Evolutionary conservation across 257 asterid species (phyloP), one percentile per base, ranked within the genome.

Genomic region (Penstemon barbatus): DNA sequence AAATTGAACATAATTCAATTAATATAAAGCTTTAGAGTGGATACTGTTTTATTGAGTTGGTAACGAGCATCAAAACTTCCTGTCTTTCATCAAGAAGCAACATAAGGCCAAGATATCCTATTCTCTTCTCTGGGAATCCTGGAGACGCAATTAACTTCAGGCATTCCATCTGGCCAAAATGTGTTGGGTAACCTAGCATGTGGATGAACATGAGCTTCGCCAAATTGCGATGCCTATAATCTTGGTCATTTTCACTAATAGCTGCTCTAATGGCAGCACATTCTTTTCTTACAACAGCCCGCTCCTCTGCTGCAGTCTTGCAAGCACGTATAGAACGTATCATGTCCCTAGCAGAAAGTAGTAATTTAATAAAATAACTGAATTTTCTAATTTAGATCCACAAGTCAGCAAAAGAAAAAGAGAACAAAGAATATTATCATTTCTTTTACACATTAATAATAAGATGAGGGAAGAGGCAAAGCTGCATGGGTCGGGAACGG

Each of bases 141-240:
- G 97, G 96, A 71, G 95, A 80, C 69, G 99, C 99, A 69, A 94
- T 94, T 76, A 79, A 78, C 81, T 91, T 91, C 68, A 94, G 81
- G 84, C 99, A 94, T 83, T 94, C 99, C 99, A 94, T 94, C 83
- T 94, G 99, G 79, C 98, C 99, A 81, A 94, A 94, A 83, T 94
- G 99, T 37, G 99, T 94, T 39, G 98, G 98, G 72, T 91, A 91
- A 66, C 99, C 99, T 72, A 94, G 97, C 99, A 94, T 94, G 90
- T 94, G 98, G 78, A 94, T 89, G 80, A 89, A 94, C 99, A 91
- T 94, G 82, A 94, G 98, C 81, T 94, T 94, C 51, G 99, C 97
- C 83, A 94, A 82, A 79, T 94, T 94, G 40, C 98, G 97, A 80
- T 91, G 99, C 78, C 87, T 87, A 67, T 89, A 89, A 73, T 89